Evolutionary conservation across 352 stramenopile species (phyloP).

Genomic region (Globisporangium perplexum): DNA sequence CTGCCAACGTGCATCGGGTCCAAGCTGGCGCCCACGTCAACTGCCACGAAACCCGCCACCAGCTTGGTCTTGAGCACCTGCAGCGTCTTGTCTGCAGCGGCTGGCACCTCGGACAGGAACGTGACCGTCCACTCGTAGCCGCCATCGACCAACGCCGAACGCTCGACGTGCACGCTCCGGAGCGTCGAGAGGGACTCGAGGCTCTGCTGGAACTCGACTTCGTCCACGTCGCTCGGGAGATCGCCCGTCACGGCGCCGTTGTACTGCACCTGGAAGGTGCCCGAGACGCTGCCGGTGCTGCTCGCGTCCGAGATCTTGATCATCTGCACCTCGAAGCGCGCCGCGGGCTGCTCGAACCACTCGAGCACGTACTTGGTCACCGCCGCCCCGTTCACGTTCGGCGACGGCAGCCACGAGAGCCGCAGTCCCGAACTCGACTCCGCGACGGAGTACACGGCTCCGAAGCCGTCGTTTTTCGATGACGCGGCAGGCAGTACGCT

Average conservation of each 20-base stretch:
- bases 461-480: slow-evolving; percentile 3
- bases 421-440: slow-evolving; percentile 33
- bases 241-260: slow-evolving; percentile 36
- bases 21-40: slow-evolving; percentile 36
- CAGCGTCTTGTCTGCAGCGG: slow-evolving; percentile 32
- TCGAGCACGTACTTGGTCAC: slow-evolving; percentile 70
- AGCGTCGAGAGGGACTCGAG: slow-evolving; percentile 51
- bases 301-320: slow-evolving; percentile 52
- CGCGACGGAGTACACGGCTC: slow-evolving; percentile 19
- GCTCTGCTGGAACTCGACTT: slow-evolving; percentile 54
- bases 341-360: slow-evolving; percentile 47
- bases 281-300: slow-evolving; percentile 32
- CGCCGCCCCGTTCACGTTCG: slow-evolving; percentile 30
- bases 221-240: slow-evolving; percentile 46
- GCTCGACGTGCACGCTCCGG: slow-evolving; percentile 74
- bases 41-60: slow-evolving; percentile 17
- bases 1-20: slow-evolving; percentile 44
- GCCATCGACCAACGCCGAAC: slow-evolving; percentile 26
- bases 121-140: slow-evolving; percentile 79
- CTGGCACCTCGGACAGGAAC: slow-evolving; percentile 55
- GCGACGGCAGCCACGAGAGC: slow-evolving; percentile 50
- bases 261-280: slow-evolving; percentile 78
- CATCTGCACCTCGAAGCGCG: slow-evolving; percentile 58
- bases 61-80: slow-evolving; percentile 34
- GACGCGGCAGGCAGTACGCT: slow-evolving; percentile 32